These are phyloP conservation scores for Suhomyces kunorum DNA, from an alignment of 1,139 yeast genomes.

Conservation along the genomic window DNA sequence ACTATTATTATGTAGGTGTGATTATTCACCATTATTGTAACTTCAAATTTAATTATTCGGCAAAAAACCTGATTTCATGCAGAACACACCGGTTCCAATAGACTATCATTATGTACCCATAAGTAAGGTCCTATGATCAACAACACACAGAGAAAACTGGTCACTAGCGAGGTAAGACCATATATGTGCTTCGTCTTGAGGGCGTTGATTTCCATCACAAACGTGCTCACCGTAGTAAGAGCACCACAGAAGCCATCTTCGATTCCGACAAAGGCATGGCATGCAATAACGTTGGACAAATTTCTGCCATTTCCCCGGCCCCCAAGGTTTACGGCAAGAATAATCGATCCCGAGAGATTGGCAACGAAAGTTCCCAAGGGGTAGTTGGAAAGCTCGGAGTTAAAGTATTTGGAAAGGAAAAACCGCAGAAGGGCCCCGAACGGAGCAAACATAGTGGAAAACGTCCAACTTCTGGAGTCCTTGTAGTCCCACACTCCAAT, in stretches of 20 bases:
- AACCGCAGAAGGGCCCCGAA: slow-evolving; percentile 64
- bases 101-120: slow-evolving; percentile 42
- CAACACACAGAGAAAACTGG: slow-evolving; percentile 43
- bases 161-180: slow-evolving; percentile 36
- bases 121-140: slow-evolving; percentile 55
- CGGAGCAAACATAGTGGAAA: slow-evolving; percentile 61
- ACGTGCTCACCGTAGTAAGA: slow-evolving; percentile 76
- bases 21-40: too few relatives aligned
- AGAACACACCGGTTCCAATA: slow-evolving; percentile 17
- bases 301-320: too few relatives aligned
- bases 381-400: slow-evolving; percentile 43
- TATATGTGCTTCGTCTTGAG: slow-evolving; percentile 35
- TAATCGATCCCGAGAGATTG: slow-evolving; percentile 58
- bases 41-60: too few relatives aligned
- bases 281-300: slow-evolving; percentile 35
- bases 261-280: slow-evolving; percentile 59
- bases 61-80: too few relatives aligned
- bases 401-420: slow-evolving; percentile 52
- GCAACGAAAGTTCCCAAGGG: slow-evolving; percentile 78
- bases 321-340: slow-evolving; percentile 63
- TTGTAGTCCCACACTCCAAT: slow-evolving; percentile 37
- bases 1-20: too few relatives aligned
- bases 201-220: slow-evolving; percentile 62
- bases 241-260: slow-evolving; percentile 77
- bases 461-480: slow-evolving; percentile 65